Evolutionary conservation across 768 basidiomycete species (phyloP), one percentile per base, ranked within the genome.

Genomic region (Serpula lacrymans): DNA sequence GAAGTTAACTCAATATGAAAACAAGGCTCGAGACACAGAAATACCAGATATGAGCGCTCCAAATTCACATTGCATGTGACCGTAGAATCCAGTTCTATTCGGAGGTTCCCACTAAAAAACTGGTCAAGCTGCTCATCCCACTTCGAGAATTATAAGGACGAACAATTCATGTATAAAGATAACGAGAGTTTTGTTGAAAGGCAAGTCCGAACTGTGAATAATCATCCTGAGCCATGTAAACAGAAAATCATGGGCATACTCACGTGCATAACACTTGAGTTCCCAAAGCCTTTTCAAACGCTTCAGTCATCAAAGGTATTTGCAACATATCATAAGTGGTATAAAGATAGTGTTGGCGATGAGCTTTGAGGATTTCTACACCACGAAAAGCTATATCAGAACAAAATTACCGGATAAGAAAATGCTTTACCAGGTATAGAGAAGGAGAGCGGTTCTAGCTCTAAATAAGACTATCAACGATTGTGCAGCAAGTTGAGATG

Each of bases 101-200:
- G 80, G 37, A 98, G 67, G 53, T 94, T 93, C 21, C 95, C 95
- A 53, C 94, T 96, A 46, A 9, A 39, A 35, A 33, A 9, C 25
- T n/a, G 21, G 41, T 26, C 18, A 36, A n/a, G 13, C 42, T 39
- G 6, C 29, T 39, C 24, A 20, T 13, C 31, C 22, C 24, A 34
- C 26, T 12, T 25, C 10, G 6, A 36, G 3, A 36, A 9, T 22
- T 12, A 18, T n/a, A 38, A 20, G 23, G 20, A 64, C 89, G 58
- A 58, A 95, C 95, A 97, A 92, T 68, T 98, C 94, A 64, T 99
- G 96, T 5, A 88, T 79, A 54, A 97, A 89, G 29, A 98, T 64
- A 21, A 98, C 78, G 18, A 98, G 54, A 0, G 85, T 89, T 22
- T 78, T 66, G 40, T 85, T 83, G 20, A 82, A 73, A 53, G 88